Evolutionary conservation across 2,329 filamentous ascomycete species (phyloP), one percentile per base, ranked within the genome.

Genomic region (Didymella segeticola): DNA sequence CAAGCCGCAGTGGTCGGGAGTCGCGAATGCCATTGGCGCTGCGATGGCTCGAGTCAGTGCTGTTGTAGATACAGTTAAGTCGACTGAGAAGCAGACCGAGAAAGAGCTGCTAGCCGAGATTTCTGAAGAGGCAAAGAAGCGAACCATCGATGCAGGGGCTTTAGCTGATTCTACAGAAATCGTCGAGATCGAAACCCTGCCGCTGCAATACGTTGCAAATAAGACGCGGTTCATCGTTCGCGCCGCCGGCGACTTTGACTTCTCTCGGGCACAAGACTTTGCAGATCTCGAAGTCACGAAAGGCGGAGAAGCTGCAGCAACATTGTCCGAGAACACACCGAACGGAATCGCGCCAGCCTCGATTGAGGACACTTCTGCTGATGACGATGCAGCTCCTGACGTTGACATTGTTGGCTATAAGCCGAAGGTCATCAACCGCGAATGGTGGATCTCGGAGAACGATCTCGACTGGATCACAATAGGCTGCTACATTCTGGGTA

Each of bases 21-120:
- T 88, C 1, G 86, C 86, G 8, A 88, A 88, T 62, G 86, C 86
- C 0, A 85, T 88, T 9, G 86, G 86, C 1, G 86, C 85, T 8
- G 85, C 86, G 1, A 86, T 84, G 52, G 83, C 85, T 1, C 75
- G 83, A 31, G 83, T 88, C 2, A 85, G 82, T 53, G 63, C 66
- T 26, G 64, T 72, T 14, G 80, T 81, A 1, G 71, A 76, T 10
- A 77, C 73, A 0, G 66, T 79, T 5, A 70, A 75, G 42, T 75
- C 71, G 1, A 76, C 71, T 0, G 72, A 76, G 31, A 68, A 70
- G 48, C 68, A 64, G 11, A 68, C 58, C 2, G 57, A 64, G 7
- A 74, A 71, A 46, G 70, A 73, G 23, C 27, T 74, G 9, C 43
- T 78, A 2, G 68, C 65, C 6, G 70, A 77, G 8, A 70, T 78